Conservation (phyloP, 177 flowering plant species). For the Tripterygium wilfordii region DNA sequence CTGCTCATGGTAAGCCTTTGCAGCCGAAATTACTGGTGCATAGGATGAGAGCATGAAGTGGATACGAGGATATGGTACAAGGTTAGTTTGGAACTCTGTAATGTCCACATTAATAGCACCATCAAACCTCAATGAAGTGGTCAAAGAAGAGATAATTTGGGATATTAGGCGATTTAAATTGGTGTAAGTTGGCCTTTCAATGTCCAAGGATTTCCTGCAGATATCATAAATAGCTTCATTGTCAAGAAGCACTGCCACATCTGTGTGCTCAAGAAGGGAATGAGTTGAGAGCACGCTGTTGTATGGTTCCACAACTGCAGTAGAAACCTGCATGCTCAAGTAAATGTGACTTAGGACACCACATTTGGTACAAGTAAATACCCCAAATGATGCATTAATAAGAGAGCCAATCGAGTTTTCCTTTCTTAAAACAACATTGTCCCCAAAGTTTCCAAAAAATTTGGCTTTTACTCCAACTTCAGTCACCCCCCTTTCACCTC, state of each 20-base stretch:
- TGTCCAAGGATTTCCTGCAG: conserved; percentile 35
- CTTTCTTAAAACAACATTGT: too few species aligned
- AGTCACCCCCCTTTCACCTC: too few species aligned
- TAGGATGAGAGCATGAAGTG: conserved; percentile 34
- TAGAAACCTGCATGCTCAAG: conserved; percentile 21
- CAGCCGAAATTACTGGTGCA: conserved; percentile 34
- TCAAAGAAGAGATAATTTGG: conserved; percentile 32
- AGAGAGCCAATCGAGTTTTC: too few species aligned
- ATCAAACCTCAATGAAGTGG: conserved; percentile 35
- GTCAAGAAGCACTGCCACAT: conserved; percentile 33
- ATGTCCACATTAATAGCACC: conserved; percentile 38
- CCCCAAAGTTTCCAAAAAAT: too few species aligned
- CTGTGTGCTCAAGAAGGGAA: conserved; percentile 34
- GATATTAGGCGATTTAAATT: conserved; percentile 35
- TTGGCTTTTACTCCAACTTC: too few species aligned
- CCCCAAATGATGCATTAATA: too few species aligned
- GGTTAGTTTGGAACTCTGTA: conserved; percentile 34
- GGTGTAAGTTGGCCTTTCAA: conserved; percentile 36
- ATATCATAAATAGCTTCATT: conserved; percentile 37
- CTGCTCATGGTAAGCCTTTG: conserved; percentile 33
- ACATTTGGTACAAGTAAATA: too few species aligned
- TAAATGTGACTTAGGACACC: background rate
- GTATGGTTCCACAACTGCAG: conserved; percentile 37
- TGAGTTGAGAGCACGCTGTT: conserved; percentile 32
- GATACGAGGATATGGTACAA: conserved; percentile 33